phyloP scores from a whole-genome alignment of 2,329 filamentous ascomycete species.

The Hirsutella minnesotensis region DNA sequence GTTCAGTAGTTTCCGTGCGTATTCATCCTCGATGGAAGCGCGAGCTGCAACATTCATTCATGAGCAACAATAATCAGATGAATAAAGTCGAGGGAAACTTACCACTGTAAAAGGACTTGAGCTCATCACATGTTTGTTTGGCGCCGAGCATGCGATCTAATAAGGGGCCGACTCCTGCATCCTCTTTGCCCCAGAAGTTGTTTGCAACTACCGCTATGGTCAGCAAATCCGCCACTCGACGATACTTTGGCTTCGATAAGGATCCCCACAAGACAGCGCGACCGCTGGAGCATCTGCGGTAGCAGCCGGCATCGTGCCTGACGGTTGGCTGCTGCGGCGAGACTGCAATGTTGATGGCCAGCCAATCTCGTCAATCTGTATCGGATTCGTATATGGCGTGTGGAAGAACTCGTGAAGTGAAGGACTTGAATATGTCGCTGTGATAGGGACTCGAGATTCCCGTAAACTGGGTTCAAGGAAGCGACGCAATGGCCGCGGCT shows the following conservation, averaged over 20 bases:
- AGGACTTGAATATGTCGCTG: no score
- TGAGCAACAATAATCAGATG: neutral
- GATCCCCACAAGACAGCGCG: constrained; percentile 50
- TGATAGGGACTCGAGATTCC: no score
- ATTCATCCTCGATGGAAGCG: constrained; percentile 92
- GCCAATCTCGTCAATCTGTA: no score
- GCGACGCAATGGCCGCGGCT: neutral
- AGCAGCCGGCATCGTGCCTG: constrained; percentile 44
- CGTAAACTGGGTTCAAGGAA: neutral
- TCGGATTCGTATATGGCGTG: no score
- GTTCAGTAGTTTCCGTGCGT: constrained; percentile 75
- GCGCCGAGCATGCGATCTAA: constrained; percentile 90
- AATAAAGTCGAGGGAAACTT: constrained; percentile 14
- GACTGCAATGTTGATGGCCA: no score
- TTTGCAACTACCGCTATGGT: constrained; percentile 61
- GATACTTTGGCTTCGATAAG: neutral
- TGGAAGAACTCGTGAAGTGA: no score
- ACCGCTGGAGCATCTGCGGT: constrained; percentile 52
- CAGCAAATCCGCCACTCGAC: constrained; percentile 4
- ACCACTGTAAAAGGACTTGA: constrained; percentile 84
- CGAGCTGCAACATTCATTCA: constrained; percentile 44
- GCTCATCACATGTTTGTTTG: constrained; percentile 88
- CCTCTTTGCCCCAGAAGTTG: constrained; percentile 99
- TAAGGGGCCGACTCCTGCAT: constrained; percentile 85
- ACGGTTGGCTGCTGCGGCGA: neutral